Evolutionary conservation across 257 asterid genomes (phyloP), one percentile per base, ranked within the genome.

Genomic region (Solanum chmielewskii): DNA sequence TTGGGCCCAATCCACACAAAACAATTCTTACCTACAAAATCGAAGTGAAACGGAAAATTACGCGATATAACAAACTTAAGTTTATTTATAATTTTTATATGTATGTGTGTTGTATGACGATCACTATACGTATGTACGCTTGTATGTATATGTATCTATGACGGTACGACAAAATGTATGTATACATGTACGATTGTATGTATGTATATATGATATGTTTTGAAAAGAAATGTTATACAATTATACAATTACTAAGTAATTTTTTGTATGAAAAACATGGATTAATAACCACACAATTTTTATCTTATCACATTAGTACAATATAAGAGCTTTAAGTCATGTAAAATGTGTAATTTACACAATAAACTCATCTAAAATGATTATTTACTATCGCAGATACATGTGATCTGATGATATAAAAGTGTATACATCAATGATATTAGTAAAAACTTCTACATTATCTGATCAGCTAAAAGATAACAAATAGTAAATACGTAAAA

Each of bases 1-100:
- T 25, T 86, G 44, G 91, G 92, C 2, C 94, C 95, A 25, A 88
- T 23, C 96, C 97, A 94, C 20, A 89, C 13, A 42, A 89, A 88
- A 74, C 91, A 88, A 64, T 91, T 89, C 68, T 89, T 35, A 29
- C 98, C 98, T 94, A 91, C 89, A 7, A 76, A 64, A 62, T 5
- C 25, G 1, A 64, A 64, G 71, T 64, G 71, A 21, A 60, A 60
- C 3, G 13, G 27, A 60, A 60, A 60, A 60, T 60, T 60, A 60
- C 27, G 68, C 13, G 68, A 60, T 21, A 21, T 9, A 23, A n/a
- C 29, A 14, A 14, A 60, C 14, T 62, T 10, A 10, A n/a, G 31
- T 3, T 0, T 10, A 62, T 23, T 62, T 27, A 27, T 4, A 31
- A 31, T 60, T 21, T 23, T 31, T 42, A 37, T 35, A 35, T 35